Base-by-base conservation (phyloP, 768 basidiomycete species). In the Amanita muscaria region DNA sequence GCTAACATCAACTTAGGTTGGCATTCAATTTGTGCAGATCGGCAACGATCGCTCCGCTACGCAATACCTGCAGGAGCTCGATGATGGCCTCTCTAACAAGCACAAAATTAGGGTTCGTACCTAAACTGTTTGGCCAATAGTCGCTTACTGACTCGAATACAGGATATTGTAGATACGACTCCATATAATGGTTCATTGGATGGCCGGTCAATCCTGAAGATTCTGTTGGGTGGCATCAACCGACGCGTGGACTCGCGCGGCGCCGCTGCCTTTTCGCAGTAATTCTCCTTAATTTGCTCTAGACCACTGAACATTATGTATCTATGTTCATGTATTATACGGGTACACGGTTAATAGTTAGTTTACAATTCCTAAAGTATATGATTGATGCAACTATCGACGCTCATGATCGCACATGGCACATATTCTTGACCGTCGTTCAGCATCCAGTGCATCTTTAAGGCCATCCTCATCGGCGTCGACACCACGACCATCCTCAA, bases 131-230 rank as follows among this genome's bases (percentile, higher is more conserved):
- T 9, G 16, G 8, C 8, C 23, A 7, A 25, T 10, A 15, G 10
- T 14, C 27, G 24, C 29, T 44, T 19, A 15, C 32, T 30, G 9
- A 3, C 34, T 15, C 22, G 19, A 3, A 25, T 16, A 15, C 46
- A 79, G 68, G 83, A 86, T 53, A 85, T 85, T 18, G 80, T 86
- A 1, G 83, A 85, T 53, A 83, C 80, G 2, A 80, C 79, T 0
- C 73, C 73, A 3, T 82, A 70, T 51, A 56, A 59, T 5, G 60
- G 68, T 5, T 43, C 63, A 22, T 50, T 83, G 48, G 69, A 57
- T 30, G 67, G 69, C 1, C 69, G 72, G 15, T 58, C 68, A 47
- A 57, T 85, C 47, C 68, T 76, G 44, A 85, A 85, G 59, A 73
- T 79, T 27, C 63, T 84, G 8, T 59, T 83, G 16, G 81, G 82